Percentiles rank a stretch among this genome's conserved stretches.
These are phyloP conservation scores for Pseudocercospora fijiensis DNA, from an alignment of 2,329 filamentous ascomycete genomes.

Conservation along the genomic window DNA sequence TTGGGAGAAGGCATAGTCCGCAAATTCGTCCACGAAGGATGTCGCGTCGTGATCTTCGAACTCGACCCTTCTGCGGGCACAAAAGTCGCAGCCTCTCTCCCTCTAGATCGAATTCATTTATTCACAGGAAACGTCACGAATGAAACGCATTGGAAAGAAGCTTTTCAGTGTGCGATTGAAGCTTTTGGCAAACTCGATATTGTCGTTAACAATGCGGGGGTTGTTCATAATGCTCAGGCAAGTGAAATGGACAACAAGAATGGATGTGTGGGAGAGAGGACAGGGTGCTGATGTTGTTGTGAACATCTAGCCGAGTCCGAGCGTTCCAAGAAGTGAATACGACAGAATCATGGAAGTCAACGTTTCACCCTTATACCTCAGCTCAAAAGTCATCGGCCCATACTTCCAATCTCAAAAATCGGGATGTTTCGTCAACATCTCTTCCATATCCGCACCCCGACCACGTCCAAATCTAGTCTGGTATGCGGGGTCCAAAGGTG, in stretches of 20 bases:
- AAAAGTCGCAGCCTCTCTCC: constrained; percentile 13
- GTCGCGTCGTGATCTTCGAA: constrained; percentile 33
- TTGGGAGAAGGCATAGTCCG: constrained; percentile 37
- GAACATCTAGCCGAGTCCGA: constrained; percentile 25
- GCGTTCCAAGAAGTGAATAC: constrained; percentile 36
- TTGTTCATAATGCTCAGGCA: constrained; percentile 25
- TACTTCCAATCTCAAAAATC: constrained; percentile 31
- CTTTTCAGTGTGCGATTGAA: constrained; percentile 27
- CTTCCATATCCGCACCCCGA: constrained; percentile 29
- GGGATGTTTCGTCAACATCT: constrained; percentile 35
- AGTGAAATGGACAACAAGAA: constrained; percentile 5
- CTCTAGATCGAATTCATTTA: constrained; percentile 1
- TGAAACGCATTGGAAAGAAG: constrained; percentile 31
- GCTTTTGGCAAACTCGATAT: constrained; percentile 31
- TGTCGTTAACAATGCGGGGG: constrained; percentile 34
- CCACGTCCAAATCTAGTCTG: constrained; percentile 34
- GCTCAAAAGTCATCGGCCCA: constrained; percentile 34
- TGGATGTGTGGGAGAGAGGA: background rate
- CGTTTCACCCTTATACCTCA: constrained; percentile 37
- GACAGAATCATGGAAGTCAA: constrained; percentile 39
- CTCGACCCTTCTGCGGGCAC: constrained; percentile 25
- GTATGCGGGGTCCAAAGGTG: constrained; percentile 35
- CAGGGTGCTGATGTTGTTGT: background rate
- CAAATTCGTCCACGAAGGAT: constrained; percentile 34
- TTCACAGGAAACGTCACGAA: constrained; percentile 32